A percentile compares a stretch with the other conserved stretches of the same genome.
Conservation (phyloP, 116 monocot genomes). For the Trichopus zeylanicus region DNA sequence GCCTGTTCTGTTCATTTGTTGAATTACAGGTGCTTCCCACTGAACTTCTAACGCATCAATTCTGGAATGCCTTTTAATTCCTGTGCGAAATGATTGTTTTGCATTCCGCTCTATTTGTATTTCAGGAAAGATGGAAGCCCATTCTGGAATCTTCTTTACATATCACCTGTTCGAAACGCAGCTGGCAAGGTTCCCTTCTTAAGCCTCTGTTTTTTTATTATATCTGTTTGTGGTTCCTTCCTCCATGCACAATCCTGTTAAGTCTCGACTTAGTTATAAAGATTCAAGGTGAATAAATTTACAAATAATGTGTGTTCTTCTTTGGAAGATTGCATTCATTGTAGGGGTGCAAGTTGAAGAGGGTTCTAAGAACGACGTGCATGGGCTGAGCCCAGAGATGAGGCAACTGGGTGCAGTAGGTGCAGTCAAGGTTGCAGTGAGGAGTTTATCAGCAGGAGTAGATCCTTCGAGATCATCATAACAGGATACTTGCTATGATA, state of each 20-base stretch:
- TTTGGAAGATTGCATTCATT: conserved; percentile 61
- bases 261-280: too few species aligned
- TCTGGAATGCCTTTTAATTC: background rate
- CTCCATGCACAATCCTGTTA: too few species aligned
- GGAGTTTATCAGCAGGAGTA: conserved; percentile 40
- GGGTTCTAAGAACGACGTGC: conserved; percentile 27
- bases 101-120: conserved; percentile 1
- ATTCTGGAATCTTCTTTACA: conserved; percentile 84
- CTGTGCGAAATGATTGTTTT: background rate
- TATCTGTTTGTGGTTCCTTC: too few species aligned
- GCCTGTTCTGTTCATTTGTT: conserved; percentile 68
- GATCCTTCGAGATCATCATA: conserved; percentile 32
- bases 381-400: conserved; percentile 55
- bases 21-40: conserved; percentile 60
- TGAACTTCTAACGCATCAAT: background rate
- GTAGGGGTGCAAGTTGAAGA: conserved; percentile 70
- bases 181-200: conserved; percentile 69
- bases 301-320: background rate
- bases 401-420: conserved; percentile 65
- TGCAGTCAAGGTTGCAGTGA: conserved; percentile 81
- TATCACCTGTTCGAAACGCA: conserved; percentile 81
- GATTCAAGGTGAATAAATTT: too few species aligned
- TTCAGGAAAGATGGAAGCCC: conserved; percentile 82
- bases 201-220: background rate
- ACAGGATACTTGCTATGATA: background rate